Base-by-base conservation (phyloP, 1,139 yeast species). In the Hemisphaericaspora lyxosophila region DNA sequence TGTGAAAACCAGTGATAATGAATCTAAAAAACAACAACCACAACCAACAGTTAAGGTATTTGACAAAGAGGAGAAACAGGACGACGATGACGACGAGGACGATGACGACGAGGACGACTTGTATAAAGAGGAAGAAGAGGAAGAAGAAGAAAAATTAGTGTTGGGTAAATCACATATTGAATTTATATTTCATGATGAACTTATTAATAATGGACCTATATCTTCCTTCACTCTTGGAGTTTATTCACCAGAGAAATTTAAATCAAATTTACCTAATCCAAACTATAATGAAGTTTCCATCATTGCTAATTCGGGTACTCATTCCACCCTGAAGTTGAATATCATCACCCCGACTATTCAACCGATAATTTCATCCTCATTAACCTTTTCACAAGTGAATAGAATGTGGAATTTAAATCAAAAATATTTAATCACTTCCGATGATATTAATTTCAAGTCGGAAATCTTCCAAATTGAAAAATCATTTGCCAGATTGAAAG, bases 201-300 rank as follows among this genome's bases (percentile, higher is more conserved):
- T 90, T 17, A 55, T 72, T 3, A 85, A 83, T 50, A 70, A 78
- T 49, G 96, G 97, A 0, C 96, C 96, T 0, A 68, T 86, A 9
- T 72, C 87, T 2, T 78, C 82, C 33, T 73, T 89, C 47, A 73
- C 89, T 0, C 55, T 83, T 28, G 96, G 94, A 0, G 67, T 72
- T 38, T 70, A 76, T 26, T 73, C 88, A 0, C 69, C 76, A 1
- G 81, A 79, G 22, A 66, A 67, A 34, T 74, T 69, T 44, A 65
- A 76, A 24, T 76, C 81, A 40, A 86, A 87, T 37, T 67, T 84
- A 31, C 67, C 77, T 1, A 85, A 85, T 51, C 94, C 95, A 1
- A 82, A 80, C 45, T 70, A 60, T 42, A 68, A 74, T 38, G 90
- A 84, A 50, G 64, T 76, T 8, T 83, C 88, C 2, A 72, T 89